Percentiles rank a stretch among this genome's conserved stretches.
Evolutionary conservation across 192 early-diverging fungal species (phyloP).

Genomic region (Coemansia sp.): DNA sequence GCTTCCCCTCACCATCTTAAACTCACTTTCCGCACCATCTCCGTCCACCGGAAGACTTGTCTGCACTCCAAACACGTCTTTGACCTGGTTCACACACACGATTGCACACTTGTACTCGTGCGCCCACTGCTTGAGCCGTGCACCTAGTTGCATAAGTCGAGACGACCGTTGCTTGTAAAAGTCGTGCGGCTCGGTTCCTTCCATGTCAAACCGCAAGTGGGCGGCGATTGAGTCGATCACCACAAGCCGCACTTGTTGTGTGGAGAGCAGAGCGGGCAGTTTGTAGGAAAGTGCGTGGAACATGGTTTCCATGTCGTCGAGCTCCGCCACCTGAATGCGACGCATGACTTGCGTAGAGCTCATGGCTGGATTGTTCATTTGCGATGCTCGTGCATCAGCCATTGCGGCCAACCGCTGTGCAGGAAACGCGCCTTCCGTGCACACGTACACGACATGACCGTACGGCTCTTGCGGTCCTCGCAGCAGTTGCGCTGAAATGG

Average conservation of each 20-base stretch:
- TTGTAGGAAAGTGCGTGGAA: conserved; percentile 72
- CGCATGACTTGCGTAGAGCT: conserved; percentile 16
- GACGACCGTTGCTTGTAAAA: conserved; percentile 51
- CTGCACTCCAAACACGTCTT: conserved; percentile 38
- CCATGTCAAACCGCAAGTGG: conserved; percentile 52
- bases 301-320: conserved; percentile 68
- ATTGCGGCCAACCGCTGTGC: conserved; percentile 59
- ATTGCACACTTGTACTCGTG: conserved; percentile 63
- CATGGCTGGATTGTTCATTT: not conserved
- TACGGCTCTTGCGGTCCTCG: conserved; percentile 55
- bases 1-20: conserved; percentile 4
- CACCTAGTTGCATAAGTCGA: conserved; percentile 60
- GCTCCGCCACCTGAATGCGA: conserved; percentile 66
- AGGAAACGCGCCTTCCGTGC: conserved; percentile 72
- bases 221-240: conserved; percentile 86
- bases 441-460: conserved; percentile 65
- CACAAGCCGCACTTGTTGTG: conserved; percentile 61
- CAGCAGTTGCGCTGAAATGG: conserved; percentile 66
- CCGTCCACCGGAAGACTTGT: too few relatives aligned
- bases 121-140: conserved; percentile 61
- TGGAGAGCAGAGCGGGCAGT: conserved; percentile 60
- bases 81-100: conserved; percentile 83
- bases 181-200: not conserved
- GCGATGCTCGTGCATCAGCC: conserved; percentile 12
- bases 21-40: conserved; percentile 12